A percentile compares a stretch with the other conserved stretches of the same genome.
These are phyloP conservation scores for Monotropa hypopitys DNA, from an alignment of 179 eudicot species.

Conservation along the genomic window DNA sequence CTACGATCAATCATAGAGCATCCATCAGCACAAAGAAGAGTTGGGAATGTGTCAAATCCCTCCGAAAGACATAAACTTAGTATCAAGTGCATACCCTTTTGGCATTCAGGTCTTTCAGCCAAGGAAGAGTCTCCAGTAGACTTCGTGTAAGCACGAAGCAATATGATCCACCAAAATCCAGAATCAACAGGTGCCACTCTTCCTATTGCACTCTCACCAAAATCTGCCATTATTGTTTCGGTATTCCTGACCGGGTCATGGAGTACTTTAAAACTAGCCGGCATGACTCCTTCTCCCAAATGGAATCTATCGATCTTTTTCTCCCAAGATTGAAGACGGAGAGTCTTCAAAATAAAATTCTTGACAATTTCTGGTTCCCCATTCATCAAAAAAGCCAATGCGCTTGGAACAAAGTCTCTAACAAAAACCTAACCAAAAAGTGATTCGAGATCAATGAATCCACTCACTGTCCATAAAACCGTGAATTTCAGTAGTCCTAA, in stretches of 20 bases:
- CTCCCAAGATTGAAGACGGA: slow-evolving; percentile 90
- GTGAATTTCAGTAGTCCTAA: background rate
- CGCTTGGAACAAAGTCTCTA: slow-evolving; percentile 96
- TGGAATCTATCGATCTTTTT: slow-evolving; percentile 77
- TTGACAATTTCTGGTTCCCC: slow-evolving; percentile 86
- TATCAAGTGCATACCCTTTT: slow-evolving; percentile 80
- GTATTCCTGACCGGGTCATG: slow-evolving; percentile 68
- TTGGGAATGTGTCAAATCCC: slow-evolving; percentile 91
- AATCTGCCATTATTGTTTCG: slow-evolving; percentile 80
- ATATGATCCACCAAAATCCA: slow-evolving; percentile 96
- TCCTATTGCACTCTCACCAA: slow-evolving; percentile 94
- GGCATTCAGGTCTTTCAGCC: slow-evolving; percentile 87
- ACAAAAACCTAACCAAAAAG: slow-evolving; percentile 57
- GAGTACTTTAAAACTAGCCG: slow-evolving; percentile 88
- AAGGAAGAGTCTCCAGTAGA: slow-evolving; percentile 72
- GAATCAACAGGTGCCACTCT: slow-evolving; percentile 96
- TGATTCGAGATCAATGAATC: slow-evolving; percentile 2
- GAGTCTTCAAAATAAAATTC: slow-evolving; percentile 75
- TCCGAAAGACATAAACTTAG: slow-evolving; percentile 81
- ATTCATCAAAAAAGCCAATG: slow-evolving; percentile 83
- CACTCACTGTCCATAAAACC: background rate
- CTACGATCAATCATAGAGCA: slow-evolving; percentile 96
- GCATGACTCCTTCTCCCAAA: slow-evolving; percentile 94
- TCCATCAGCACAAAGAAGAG: slow-evolving; percentile 95
- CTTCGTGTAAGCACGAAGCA: slow-evolving; percentile 83